Evolutionary conservation across 2,329 filamentous ascomycete genomes (phyloP).

Genomic region (Amphichorda felina): DNA sequence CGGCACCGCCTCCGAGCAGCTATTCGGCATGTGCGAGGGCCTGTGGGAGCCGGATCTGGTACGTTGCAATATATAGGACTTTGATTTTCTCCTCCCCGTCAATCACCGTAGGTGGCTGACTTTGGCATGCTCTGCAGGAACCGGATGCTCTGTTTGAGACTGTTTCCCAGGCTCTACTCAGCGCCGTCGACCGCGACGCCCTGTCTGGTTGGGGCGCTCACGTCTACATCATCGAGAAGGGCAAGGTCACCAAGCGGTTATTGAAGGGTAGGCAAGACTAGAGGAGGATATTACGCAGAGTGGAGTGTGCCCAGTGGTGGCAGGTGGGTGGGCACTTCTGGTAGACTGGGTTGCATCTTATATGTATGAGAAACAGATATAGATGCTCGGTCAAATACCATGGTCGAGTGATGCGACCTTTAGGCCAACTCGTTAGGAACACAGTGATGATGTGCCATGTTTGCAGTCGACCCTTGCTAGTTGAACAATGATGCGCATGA

Average conservation of each 20-base stretch:
- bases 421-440: background rate
- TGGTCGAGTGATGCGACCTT: background rate
- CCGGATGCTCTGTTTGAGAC: constrained; percentile 97
- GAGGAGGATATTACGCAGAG: constrained; percentile 3
- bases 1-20: constrained; percentile 90
- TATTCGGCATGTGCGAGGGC: constrained; percentile 97
- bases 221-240: constrained; percentile 99
- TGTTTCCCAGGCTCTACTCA: constrained; percentile 88
- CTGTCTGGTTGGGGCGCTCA: constrained; percentile 97
- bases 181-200: constrained; percentile 92
- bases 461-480: no score
- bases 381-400: constrained; percentile 14
- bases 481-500: no score
- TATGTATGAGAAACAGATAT: no score
- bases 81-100: constrained; percentile 2
- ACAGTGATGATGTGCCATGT: no score
- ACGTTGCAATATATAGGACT: no score
- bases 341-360: no score
- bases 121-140: constrained; percentile 35
- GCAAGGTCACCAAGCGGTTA: constrained; percentile 98
- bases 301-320: background rate
- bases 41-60: constrained; percentile 97
- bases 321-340: background rate
- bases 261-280: constrained; percentile 96
- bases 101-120: no score